Conservation (phyloP, 2,329 filamentous ascomycete genomes). For the Penicillium sp. region DNA sequence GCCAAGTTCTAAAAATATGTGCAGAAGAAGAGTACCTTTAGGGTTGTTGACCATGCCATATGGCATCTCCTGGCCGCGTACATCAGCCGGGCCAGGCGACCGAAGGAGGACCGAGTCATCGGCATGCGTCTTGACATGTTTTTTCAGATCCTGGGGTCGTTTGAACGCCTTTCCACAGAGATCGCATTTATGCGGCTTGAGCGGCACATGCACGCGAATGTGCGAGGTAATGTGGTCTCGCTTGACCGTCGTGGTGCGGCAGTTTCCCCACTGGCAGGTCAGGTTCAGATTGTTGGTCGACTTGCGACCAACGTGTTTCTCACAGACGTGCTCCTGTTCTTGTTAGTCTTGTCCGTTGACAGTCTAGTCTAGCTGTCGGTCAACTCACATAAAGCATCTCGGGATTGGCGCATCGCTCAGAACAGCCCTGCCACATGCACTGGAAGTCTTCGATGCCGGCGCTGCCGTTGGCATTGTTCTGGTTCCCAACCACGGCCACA, state of each 20-base stretch:
- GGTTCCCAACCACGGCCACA: constrained; percentile 35
- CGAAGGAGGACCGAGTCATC: constrained; percentile 79
- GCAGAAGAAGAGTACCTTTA: constrained; percentile 26
- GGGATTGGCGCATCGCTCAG: constrained; percentile 55
- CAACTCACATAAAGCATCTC: constrained; percentile 59
- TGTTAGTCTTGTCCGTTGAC: constrained; percentile 8
- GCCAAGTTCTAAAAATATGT: not conserved
- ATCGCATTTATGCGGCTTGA: constrained; percentile 98
- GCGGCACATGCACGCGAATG: constrained; percentile 95
- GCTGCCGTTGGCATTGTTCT: constrained; percentile 18
- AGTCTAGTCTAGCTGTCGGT: not conserved
- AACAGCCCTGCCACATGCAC: constrained; percentile 62
- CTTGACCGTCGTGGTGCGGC: constrained; percentile 95
- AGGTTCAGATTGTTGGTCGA: constrained; percentile 98
- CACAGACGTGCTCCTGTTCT: constrained; percentile 88
- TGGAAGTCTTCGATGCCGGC: constrained; percentile 36
- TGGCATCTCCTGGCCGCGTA: constrained; percentile 41
- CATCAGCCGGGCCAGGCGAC: constrained; percentile 56
- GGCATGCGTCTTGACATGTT: constrained; percentile 98
- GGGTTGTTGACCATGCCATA: constrained; percentile 32
- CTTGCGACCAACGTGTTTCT: constrained; percentile 96
- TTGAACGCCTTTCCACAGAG: constrained; percentile 99
- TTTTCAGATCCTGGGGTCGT: constrained; percentile 97
- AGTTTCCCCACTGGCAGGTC: constrained; percentile 95
- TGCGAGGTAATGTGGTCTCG: constrained; percentile 99